Percentiles rank a stretch among this genome's conserved stretches.
phyloP scores from a whole-genome alignment of 2,329 filamentous ascomycete species.

The Podosphaera fusca region DNA sequence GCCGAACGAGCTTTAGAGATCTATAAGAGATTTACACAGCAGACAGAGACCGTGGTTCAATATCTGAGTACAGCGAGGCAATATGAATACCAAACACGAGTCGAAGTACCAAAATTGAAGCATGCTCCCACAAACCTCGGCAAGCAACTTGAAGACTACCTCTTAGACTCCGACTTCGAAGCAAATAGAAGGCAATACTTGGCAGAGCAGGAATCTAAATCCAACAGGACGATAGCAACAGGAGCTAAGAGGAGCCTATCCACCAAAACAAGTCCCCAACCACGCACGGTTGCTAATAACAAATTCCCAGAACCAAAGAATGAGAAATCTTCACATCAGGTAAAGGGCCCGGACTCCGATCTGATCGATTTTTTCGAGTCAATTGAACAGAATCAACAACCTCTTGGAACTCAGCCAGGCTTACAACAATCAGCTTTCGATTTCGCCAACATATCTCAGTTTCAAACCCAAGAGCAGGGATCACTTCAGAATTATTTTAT shows the following conservation, averaged over 20 bases:
- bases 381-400: slow-evolving; percentile 70
- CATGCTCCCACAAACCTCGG: slow-evolving; percentile 86
- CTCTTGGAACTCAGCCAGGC: slow-evolving; percentile 28
- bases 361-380: slow-evolving; percentile 89
- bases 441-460: slow-evolving; percentile 13
- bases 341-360: slow-evolving; percentile 47
- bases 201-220: slow-evolving; percentile 59
- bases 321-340: slow-evolving; percentile 17
- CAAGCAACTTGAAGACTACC: slow-evolving; percentile 76
- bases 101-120: slow-evolving; percentile 92
- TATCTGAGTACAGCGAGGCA: slow-evolving; percentile 72
- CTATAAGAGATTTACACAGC: slow-evolving; percentile 75
- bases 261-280: slow-evolving; percentile 16
- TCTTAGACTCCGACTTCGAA: slow-evolving; percentile 88
- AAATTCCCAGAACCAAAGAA: slow-evolving; percentile 14
- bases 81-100: slow-evolving; percentile 73
- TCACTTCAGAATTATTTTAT: slow-evolving; percentile 21
- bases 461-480: slow-evolving; percentile 18
- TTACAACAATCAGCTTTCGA: slow-evolving; percentile 15
- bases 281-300: slow-evolving; percentile 9
- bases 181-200: slow-evolving; percentile 79
- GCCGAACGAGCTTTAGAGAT: slow-evolving; percentile 79
- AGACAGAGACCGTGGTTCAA: slow-evolving; percentile 80
- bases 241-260: slow-evolving; percentile 19
- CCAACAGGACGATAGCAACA: slow-evolving; percentile 12